Evolutionary conservation across 345 rosid genomes (phyloP).

Genomic region (Lepidium didymum): DNA sequence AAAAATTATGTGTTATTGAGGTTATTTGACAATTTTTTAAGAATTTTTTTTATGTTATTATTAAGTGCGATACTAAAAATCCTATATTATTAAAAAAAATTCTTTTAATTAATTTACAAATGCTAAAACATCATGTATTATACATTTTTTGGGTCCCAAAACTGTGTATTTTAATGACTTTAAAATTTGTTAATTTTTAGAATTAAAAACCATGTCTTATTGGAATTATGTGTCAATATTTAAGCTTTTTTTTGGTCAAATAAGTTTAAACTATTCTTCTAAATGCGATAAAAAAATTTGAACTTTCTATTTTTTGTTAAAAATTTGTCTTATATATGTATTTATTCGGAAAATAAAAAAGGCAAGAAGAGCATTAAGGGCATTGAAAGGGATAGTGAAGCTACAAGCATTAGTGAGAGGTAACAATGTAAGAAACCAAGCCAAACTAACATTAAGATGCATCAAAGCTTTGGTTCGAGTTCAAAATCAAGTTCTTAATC

Average conservation of each 20-base stretch:
- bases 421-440: constrained; percentile 70
- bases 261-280: not conserved
- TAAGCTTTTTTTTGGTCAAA: no score
- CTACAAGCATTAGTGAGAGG: constrained; percentile 95
- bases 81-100: no score
- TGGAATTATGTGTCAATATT: not conserved
- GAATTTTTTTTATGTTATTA: not conserved
- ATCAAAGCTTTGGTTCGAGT: constrained; percentile 77
- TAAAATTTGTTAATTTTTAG: not conserved
- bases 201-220: not conserved
- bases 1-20: not conserved
- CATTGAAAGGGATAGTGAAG: constrained; percentile 82
- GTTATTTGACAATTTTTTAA: not conserved
- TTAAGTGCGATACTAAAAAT: not conserved
- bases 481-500: constrained; percentile 60
- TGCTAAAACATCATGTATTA: no score
- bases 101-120: no score
- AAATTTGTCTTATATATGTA: not conserved
- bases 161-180: not conserved
- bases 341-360: not conserved
- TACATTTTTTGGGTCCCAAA: not conserved
- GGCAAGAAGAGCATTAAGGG: constrained; percentile 86
- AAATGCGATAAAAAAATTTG: not conserved
- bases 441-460: constrained; percentile 65
- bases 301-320: not conserved